phyloP scores from a whole-genome alignment of 306 rosid species.

The Mucuna pruriens region DNA sequence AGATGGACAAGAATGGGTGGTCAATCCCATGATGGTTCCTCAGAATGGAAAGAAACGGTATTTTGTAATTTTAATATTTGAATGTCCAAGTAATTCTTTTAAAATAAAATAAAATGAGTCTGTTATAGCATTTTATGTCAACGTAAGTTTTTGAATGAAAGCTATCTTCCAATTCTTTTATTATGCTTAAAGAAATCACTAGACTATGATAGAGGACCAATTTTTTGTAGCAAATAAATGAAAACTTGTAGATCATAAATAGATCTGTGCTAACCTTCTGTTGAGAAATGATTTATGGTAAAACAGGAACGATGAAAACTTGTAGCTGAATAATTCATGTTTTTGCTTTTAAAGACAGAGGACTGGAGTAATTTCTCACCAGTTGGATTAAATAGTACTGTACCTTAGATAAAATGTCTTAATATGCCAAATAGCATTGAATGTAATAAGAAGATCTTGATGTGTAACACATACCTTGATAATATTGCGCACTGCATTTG shows the following conservation, averaged over 20 bases:
- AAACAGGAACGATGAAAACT: constrained; percentile 2
- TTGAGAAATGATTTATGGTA: constrained; percentile 18
- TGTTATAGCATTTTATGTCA: constrained; percentile 29
- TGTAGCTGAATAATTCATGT: background rate
- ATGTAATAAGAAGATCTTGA: constrained; percentile 25
- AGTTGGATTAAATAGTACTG: constrained; percentile 7
- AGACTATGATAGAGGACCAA: background rate
- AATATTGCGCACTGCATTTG: constrained; percentile 29
- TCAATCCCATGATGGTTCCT: constrained; percentile 69
- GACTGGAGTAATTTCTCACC: constrained; percentile 6
- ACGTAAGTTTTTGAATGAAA: constrained; percentile 23
- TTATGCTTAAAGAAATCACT: constrained; percentile 17
- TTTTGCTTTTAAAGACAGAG: constrained; percentile 10
- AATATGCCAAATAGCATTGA: background rate
- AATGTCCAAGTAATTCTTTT: background rate
- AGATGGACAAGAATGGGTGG: constrained; percentile 99
- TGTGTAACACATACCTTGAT: constrained; percentile 13
- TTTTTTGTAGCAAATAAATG: background rate
- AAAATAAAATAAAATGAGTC: background rate
- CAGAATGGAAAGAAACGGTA: constrained; percentile 98
- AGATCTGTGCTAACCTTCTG: constrained; percentile 2
- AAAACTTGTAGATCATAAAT: constrained; percentile 6
- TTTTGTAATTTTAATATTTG: constrained; percentile 30
- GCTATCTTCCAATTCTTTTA: constrained; percentile 15
- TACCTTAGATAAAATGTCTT: constrained; percentile 28